Percentiles rank a stretch among this genome's conserved stretches.
These are phyloP conservation scores for Filobasidium wieringae DNA, from an alignment of 768 basidiomycete genomes.

Conservation along the genomic window DNA sequence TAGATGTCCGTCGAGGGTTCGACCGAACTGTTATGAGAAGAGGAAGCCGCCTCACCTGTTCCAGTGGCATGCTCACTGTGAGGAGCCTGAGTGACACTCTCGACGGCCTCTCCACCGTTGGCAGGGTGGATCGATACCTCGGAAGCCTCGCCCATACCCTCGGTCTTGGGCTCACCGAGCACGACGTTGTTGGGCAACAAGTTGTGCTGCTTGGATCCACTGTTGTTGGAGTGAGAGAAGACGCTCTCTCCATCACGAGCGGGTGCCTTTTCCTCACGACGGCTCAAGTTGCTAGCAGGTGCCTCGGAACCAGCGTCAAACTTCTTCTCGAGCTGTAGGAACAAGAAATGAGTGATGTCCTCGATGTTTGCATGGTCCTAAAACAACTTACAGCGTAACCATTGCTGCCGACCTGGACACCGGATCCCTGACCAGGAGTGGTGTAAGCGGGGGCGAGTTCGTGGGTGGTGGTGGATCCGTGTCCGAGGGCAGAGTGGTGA, in stretches of 20 bases:
- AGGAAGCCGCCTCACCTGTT: conserved; percentile 33
- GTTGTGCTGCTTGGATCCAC: background rate
- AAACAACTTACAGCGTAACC: conserved; percentile 52
- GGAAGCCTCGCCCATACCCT: conserved; percentile 2
- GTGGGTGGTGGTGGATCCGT: conserved; percentile 37
- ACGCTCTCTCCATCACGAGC: conserved; percentile 42
- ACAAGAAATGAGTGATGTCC: conserved; percentile 9
- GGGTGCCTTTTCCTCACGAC: conserved; percentile 63
- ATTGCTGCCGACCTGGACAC: conserved; percentile 44
- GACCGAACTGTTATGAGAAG: background rate
- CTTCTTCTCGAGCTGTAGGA: conserved; percentile 46
- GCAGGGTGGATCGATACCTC: background rate
- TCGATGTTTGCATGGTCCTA: background rate
- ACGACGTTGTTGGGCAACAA: background rate
- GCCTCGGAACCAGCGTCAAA: conserved; percentile 22
- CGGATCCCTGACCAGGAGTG: conserved; percentile 42
- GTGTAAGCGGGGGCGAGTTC: conserved; percentile 54
- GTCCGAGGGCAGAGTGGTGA: conserved; percentile 34
- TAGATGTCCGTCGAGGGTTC: conserved; percentile 26
- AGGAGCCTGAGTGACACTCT: conserved; percentile 2
- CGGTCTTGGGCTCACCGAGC: conserved; percentile 4
- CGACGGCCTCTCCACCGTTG: background rate
- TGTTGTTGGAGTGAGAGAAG: background rate
- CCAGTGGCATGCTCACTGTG: conserved; percentile 12
- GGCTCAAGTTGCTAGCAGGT: conserved; percentile 41